Percentiles rank a stretch among this genome's conserved stretches.
Evolutionary conservation across 306 rosid genomes (phyloP).

Genomic region (Vicia faba): DNA sequence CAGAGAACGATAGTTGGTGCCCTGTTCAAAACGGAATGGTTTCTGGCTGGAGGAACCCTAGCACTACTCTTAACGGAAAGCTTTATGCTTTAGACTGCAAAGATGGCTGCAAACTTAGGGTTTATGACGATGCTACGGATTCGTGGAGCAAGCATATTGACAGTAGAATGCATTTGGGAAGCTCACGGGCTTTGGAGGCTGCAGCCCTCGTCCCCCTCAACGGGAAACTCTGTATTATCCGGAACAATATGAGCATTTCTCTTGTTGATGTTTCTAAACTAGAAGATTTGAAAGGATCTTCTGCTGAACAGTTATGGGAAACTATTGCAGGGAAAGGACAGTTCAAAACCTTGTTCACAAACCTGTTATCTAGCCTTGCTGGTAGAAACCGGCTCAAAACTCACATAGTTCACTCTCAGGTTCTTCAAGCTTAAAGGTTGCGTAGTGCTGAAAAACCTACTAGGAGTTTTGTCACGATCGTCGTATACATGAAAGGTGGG

Average conservation of each 20-base stretch:
- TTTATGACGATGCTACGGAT: slow-evolving; percentile 60
- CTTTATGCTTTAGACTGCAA: slow-evolving; percentile 84
- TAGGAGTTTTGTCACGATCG: slow-evolving; percentile 28
- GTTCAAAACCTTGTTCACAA: slow-evolving; percentile 75
- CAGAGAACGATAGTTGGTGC: slow-evolving; percentile 68
- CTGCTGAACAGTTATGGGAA: slow-evolving; percentile 76
- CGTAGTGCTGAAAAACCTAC: slow-evolving; percentile 35
- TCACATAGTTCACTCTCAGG: slow-evolving; percentile 90
- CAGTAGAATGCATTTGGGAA: slow-evolving; percentile 73
- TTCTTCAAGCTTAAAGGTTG: slow-evolving; percentile 71
- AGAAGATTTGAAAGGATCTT: slow-evolving; percentile 47
- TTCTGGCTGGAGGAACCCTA: slow-evolving; percentile 85
- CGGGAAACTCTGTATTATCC: slow-evolving; percentile 72
- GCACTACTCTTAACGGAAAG: slow-evolving; percentile 66
- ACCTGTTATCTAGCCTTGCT: slow-evolving; percentile 80
- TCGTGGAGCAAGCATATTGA: slow-evolving; percentile 76
- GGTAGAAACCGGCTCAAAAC: slow-evolving; percentile 82
- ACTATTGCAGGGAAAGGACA: slow-evolving; percentile 78
- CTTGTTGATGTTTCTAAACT: slow-evolving; percentile 71
- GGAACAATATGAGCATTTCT: slow-evolving; percentile 78
- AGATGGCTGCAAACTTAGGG: slow-evolving; percentile 77
- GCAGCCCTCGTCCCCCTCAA: slow-evolving; percentile 76
- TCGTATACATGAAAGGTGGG: slow-evolving; percentile 35
- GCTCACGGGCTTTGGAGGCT: slow-evolving; percentile 70
- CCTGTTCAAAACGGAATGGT: slow-evolving; percentile 81